Evolutionary conservation across 2,329 filamentous ascomycete genomes (phyloP), one percentile per base, ranked within the genome.

Genomic region (Zalaria obscura): DNA sequence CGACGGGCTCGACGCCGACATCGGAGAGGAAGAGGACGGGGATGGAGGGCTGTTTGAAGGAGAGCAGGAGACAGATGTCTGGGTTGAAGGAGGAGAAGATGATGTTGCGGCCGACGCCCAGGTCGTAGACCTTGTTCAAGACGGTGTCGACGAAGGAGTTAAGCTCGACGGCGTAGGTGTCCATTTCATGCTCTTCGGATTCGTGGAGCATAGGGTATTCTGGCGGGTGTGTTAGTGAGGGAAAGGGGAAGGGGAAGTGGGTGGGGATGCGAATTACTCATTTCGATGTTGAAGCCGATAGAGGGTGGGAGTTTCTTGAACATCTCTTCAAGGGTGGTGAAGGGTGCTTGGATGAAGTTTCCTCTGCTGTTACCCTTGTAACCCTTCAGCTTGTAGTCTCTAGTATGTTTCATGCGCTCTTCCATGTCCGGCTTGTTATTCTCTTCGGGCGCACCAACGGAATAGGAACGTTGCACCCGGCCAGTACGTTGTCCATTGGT

Each of bases 11-110:
- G n/a, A 77, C 79, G 0, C 89, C 91, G 0, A 87, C 85, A 53
- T 98, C 91, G 0, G 83, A 93, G 34, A 98, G 71, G 66, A 98
- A 98, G 47, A 98, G 68, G 45, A 98, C 87, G 0, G 91, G 93
- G 42, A 95, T 95, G 36, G 83, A 93, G 2, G 89, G 89, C 65
- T 98, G 91, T 67, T 98, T 98, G 72, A 94, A 94, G 42, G 83
- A 91, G 34, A 96, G 69, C 49, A 94, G 77, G 9, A 98, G 73
- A 58, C 91, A 98, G 36, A 98, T 87, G 54, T 98, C 91, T 0
- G 91, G 91, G 62, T 96, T 94, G 67, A 98, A 98, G 39, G 83
- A 91, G 48, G 85, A 93, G 65, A 98, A 96, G 50, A 98, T 86
- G 60, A 98, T 82, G 64, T 94, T 87, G n/a, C 91, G 75, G 44